Evolutionary conservation across 352 stramenopile genomes (phyloP).

Genomic region (Halophytophthora batemanensis): DNA sequence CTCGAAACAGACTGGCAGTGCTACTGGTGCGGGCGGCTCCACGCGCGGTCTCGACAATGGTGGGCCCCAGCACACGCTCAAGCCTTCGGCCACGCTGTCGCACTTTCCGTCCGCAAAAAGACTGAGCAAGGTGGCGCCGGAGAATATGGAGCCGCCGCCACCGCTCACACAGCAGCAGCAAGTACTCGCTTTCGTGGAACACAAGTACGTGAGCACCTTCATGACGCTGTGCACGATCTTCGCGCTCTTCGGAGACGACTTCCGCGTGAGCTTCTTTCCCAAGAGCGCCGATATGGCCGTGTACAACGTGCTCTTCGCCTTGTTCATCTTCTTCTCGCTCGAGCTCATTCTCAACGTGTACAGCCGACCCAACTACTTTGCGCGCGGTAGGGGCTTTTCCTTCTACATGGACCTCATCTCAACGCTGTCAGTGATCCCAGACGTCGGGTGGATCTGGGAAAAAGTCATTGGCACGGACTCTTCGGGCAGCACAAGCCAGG

Average conservation of each 20-base stretch:
- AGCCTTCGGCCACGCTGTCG: conserved; percentile 27
- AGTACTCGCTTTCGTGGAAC: conserved; percentile 56
- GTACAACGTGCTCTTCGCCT: conserved; percentile 80
- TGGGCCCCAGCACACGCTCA: conserved; percentile 31
- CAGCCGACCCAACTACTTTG: conserved; percentile 75
- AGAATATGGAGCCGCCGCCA: conserved; percentile 36
- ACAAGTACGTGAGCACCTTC: conserved; percentile 64
- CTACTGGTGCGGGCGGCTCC: conserved; percentile 1
- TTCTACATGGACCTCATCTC: conserved; percentile 95
- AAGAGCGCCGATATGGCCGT: conserved; percentile 61
- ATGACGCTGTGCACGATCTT: conserved; percentile 83
- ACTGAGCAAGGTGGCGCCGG: conserved; percentile 66
- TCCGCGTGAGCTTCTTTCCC: conserved; percentile 64
- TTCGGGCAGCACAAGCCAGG: conserved; percentile 32
- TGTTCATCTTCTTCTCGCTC: conserved; percentile 71
- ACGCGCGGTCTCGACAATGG: conserved; percentile 15
- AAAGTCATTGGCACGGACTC: conserved; percentile 40
- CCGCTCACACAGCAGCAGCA: conserved; percentile 39
- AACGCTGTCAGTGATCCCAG: conserved; percentile 90
- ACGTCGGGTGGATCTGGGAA: conserved; percentile 85
- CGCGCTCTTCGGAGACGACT: conserved; percentile 85
- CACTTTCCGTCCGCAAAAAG: conserved; percentile 44
- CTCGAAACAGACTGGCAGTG: conserved; percentile 19
- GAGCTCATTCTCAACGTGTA: conserved; percentile 74
- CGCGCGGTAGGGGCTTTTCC: conserved; percentile 64